Conservation (phyloP, 176 grass and related monocot genomes). For the Carex scoparia region DNA sequence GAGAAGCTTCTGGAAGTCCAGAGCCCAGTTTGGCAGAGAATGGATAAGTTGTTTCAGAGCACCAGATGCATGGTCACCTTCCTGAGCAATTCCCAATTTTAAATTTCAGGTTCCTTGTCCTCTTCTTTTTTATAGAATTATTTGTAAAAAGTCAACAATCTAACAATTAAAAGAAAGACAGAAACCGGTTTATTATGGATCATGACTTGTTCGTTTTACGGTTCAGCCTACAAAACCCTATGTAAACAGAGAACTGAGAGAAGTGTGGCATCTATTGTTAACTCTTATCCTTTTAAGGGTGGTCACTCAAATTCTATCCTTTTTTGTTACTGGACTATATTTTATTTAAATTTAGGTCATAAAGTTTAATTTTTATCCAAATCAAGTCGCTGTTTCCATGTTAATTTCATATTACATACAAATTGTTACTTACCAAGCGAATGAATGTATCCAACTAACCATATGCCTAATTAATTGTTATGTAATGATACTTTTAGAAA, state of each 20-base stretch:
- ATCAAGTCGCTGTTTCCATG: neutral
- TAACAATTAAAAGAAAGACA: neutral
- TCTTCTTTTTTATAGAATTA: neutral
- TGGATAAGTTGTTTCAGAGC: constrained; percentile 85
- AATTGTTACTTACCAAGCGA: neutral
- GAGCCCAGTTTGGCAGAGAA: constrained; percentile 83
- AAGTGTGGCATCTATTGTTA: neutral
- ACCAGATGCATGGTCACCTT: constrained; percentile 94
- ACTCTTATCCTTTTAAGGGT: neutral
- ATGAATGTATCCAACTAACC: neutral
- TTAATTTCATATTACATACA: neutral
- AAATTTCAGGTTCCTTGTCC: constrained; percentile 18
- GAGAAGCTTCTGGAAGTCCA: constrained; percentile 83
- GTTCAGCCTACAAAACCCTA: neutral
- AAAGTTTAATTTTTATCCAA: neutral
- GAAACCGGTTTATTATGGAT: neutral
- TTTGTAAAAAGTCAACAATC: neutral
- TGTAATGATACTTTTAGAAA: neutral
- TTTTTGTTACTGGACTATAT: neutral
- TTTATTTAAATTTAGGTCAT: neutral
- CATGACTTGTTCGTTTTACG: neutral
- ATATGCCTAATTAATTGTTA: neutral
- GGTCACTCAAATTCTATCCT: neutral
- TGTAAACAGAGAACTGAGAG: neutral
- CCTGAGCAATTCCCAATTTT: constrained; percentile 87